Evolutionary conservation across 2,329 filamentous ascomycete species (phyloP), one percentile per base, ranked within the genome.

Genomic region (Monilinia laxa): DNA sequence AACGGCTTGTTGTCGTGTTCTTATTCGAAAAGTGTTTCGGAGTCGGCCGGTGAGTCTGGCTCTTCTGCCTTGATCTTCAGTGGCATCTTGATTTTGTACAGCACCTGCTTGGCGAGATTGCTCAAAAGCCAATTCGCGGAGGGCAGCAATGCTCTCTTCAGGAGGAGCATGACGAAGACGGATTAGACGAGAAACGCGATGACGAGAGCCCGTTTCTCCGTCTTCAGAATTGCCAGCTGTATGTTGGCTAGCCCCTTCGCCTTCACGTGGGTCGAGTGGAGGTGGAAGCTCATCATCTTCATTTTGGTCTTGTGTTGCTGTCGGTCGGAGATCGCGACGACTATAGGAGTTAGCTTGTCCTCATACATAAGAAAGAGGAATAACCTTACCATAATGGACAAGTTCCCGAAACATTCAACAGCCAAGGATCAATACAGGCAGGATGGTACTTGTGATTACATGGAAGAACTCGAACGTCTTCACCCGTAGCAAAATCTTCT

Each of bases 371-470:
- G 11, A 23, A 31, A 2, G 25, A 28, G 45, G 20, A 40, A 45
- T 20, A 11, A 20, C 80, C 85, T 80, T 80, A 90, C 87, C 87
- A 90, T 67, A 90, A 76, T 23, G 87, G 87, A 76, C 87, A 90
- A 40, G 87, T 90, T 68, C 88, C 87, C 14, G 87, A 89, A 14
- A 90, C 84, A 66, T 90, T 88, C 68, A 90, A 79, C 54, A 90
- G 79, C 88, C 88, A 90, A 4, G 87, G 88, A 71, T 90, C 88
- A 66, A 90, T 83, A 71, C 88, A 90, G 56, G 81, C 80, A 0
- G 88, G 87, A 72, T 90, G 88, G 72, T 86, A 90, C 70, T 88
- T 87, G 76, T 90, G 88, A 66, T 85, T 79, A 74, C 88, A 90
- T 47, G 88, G 88, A 52, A 90, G 77, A 1, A 90, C 86, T 55